Evolutionary conservation across 2,329 filamentous ascomycete genomes (phyloP).

Genomic region (Talaromyces sp.): DNA sequence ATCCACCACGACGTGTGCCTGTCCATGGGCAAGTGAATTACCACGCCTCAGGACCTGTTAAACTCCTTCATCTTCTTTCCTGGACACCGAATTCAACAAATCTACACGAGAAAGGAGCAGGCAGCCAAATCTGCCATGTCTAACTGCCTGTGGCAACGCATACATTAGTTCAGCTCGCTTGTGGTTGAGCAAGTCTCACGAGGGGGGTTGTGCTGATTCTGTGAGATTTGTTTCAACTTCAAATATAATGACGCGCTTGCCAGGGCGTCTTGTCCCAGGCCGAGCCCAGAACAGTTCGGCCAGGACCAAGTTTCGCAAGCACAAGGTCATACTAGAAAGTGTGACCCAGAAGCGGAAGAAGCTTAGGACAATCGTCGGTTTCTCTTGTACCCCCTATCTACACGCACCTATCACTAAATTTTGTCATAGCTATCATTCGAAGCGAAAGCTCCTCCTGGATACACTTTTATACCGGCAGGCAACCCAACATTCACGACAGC

Average conservation of each 20-base stretch:
- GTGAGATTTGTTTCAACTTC: background rate
- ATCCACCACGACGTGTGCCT: constrained; percentile 1
- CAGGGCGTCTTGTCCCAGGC: constrained; percentile 27
- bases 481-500: constrained; percentile 59
- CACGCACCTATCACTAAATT: constrained; percentile 34
- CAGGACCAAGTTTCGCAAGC: constrained; percentile 41
- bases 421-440: constrained; percentile 54
- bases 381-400: background rate
- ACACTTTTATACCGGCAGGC: constrained; percentile 61
- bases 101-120: background rate
- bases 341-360: constrained; percentile 62
- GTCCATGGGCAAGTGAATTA: background rate
- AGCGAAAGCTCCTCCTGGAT: constrained; percentile 57
- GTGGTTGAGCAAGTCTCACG: background rate
- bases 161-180: background rate
- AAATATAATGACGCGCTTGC: constrained; percentile 34
- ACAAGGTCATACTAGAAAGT: constrained; percentile 60
- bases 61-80: background rate
- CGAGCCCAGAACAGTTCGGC: constrained; percentile 35
- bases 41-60: background rate
- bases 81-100: background rate
- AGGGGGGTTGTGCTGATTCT: background rate
- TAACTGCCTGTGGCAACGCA: constrained; percentile 1
- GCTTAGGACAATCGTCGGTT: constrained; percentile 53
- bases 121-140: constrained; percentile 7